phyloP scores from a whole-genome alignment of 2,329 filamentous ascomycete species.

The Leptographium galeiforme region DNA sequence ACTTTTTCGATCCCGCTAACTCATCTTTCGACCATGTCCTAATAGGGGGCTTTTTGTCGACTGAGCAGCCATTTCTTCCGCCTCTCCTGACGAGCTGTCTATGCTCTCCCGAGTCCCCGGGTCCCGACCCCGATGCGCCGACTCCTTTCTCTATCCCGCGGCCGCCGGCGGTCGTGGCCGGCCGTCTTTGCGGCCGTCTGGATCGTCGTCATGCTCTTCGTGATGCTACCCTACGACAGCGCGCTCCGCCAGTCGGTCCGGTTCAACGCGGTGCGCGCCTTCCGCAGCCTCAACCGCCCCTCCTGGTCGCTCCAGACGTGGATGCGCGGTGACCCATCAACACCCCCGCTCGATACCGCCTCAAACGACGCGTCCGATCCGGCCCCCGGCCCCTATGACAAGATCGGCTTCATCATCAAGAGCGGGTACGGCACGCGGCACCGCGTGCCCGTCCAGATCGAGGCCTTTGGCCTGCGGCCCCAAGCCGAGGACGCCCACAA shows the following conservation, averaged over 20 bases:
- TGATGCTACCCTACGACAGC: constrained; percentile 18
- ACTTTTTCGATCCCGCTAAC: no score
- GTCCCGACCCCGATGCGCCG: not conserved
- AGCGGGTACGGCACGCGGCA: constrained; percentile 41
- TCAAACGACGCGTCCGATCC: constrained; percentile 5
- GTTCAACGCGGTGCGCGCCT: constrained; percentile 13
- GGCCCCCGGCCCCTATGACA: constrained; percentile 18
- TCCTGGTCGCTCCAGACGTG: constrained; percentile 3
- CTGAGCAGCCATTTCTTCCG: not conserved
- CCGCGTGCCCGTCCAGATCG: constrained; percentile 32
- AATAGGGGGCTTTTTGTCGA: not conserved
- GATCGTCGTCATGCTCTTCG: constrained; percentile 9
- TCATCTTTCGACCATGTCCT: not conserved
- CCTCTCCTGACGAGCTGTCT: not conserved
- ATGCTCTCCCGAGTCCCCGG: not conserved
- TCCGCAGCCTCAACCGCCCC: constrained; percentile 24
- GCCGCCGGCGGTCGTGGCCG: constrained; percentile 1
- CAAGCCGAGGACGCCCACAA: constrained; percentile 25
- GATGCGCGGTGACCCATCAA: constrained; percentile 10
- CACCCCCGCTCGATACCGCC: constrained; percentile 11
- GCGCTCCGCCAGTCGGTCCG: constrained; percentile 14
- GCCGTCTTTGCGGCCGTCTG: not conserved
- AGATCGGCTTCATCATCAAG: constrained; percentile 39
- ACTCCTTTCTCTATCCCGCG: not conserved
- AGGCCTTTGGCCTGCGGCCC: constrained; percentile 26